Percentiles rank a stretch among this genome's conserved stretches.
phyloP scores from a whole-genome alignment of 495 filamentous ascomycete species.

The Clohesyomyces aquaticus region DNA sequence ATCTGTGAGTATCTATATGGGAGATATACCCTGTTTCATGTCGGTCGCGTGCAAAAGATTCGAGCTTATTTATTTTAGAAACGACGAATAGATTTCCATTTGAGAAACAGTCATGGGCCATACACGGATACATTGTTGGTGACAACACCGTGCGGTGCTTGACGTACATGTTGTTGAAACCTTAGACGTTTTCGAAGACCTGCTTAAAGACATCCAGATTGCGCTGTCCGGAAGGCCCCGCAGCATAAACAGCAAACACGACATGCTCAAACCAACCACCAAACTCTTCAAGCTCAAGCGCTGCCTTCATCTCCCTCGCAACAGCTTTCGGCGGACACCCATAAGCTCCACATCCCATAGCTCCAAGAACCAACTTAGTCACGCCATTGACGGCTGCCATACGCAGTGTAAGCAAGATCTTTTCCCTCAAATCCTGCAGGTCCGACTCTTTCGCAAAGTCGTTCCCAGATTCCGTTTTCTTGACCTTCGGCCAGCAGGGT shows the following conservation, averaged over 20 bases:
- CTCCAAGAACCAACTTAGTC: neutral
- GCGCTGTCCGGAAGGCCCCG: neutral
- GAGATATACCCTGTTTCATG: no score
- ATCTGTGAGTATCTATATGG: no score
- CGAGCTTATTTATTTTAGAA: no score
- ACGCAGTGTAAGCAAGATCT: neutral
- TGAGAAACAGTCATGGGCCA: no score
- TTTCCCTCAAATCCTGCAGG: neutral
- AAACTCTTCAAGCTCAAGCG: neutral
- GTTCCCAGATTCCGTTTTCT: neutral
- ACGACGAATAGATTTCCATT: no score
- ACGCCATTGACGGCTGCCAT: neutral
- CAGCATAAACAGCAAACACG: neutral
- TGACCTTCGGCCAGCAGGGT: neutral
- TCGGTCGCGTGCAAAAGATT: no score
- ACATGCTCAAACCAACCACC: conserved; percentile 1
- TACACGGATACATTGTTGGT: no score
- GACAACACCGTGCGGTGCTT: no score
- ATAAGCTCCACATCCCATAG: neutral
- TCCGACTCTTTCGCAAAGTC: conserved; percentile 2
- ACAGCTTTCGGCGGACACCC: neutral
- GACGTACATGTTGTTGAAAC: no score
- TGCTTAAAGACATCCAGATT: neutral
- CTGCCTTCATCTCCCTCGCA: neutral
- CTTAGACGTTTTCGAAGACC: neutral